phyloP scores from a whole-genome alignment of 148 eudicot genomes.

The Limonium bicolor region DNA sequence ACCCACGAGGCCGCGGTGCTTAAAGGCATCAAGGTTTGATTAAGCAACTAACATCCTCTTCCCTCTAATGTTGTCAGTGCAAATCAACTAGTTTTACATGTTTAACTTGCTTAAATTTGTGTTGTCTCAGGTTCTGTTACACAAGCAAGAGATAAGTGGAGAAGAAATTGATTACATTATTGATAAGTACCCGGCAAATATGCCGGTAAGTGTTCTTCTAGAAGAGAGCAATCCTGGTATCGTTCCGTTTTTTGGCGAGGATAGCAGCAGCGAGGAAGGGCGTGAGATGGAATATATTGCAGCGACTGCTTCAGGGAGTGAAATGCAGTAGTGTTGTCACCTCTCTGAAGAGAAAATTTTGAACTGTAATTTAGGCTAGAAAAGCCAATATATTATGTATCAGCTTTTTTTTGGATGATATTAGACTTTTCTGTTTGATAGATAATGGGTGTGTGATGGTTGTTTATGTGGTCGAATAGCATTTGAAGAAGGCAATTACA shows the following conservation, averaged over 20 bases:
- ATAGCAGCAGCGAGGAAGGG: constrained; percentile 21
- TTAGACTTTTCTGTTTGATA: too few relatives aligned
- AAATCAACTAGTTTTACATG: too few relatives aligned
- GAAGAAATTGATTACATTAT: constrained; percentile 61
- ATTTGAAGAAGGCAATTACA: too few relatives aligned
- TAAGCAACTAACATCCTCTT: not conserved
- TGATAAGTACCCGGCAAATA: constrained; percentile 52
- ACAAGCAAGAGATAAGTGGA: constrained; percentile 61
- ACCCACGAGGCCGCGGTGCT: constrained; percentile 72
- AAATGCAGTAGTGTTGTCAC: too few relatives aligned
- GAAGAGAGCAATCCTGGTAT: constrained; percentile 67
- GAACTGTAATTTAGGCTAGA: too few relatives aligned
- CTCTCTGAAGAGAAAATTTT: too few relatives aligned
- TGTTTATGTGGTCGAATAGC: too few relatives aligned
- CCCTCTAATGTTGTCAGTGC: too few relatives aligned
- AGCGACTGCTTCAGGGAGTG: too few relatives aligned
- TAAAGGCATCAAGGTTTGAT: constrained; percentile 78
- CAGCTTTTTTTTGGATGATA: too few relatives aligned
- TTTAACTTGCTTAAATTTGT: not conserved
- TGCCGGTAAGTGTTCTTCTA: constrained; percentile 43
- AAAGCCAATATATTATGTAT: too few relatives aligned
- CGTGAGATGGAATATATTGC: constrained; percentile 21
- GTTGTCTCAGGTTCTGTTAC: constrained; percentile 53
- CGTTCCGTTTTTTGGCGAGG: constrained; percentile 42
- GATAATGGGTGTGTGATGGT: too few relatives aligned